Base-by-base conservation (phyloP, 2,329 filamentous ascomycete genomes). In the Cordyceps tenuipes region DNA sequence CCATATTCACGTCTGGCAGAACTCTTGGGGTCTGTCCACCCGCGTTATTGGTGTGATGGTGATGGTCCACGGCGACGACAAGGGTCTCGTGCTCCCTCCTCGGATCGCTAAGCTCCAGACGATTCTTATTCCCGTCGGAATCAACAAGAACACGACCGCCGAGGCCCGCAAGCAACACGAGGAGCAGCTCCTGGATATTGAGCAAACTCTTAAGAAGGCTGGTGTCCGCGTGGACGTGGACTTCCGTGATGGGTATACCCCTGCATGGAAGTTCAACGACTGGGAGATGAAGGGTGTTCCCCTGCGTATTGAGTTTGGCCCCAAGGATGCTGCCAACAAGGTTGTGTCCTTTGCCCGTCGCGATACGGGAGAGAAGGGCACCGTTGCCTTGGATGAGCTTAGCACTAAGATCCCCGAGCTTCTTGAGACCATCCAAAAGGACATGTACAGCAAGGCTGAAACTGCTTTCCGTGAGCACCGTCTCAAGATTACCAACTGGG, bases 21-120 rank as follows among this genome's bases (percentile, higher is more conserved):
- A 99, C 80, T 97, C 91, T 15, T 99, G 94, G 94, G 94, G 94
- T 76, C 84, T 99, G 63, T 97, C 93, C 1, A 99, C 94, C 59
- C 91, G 94, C 72, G 91, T 93, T 61, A 96, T 99, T 66, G 95
- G 94, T 77, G 91, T 97, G 73, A 97, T 97, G 93, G 90, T 97
- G 69, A 94, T 99, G 86, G 91, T 96, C 63, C 94, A 99, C 76
- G 88, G 91, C 69, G 94, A 99, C 72, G 89, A 99, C 78, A 93
- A 93, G 75, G 94, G 94, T 64, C 82, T 99, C 19, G 91, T 97
- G 63, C 85, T 97, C 57, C 94, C 94, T 71, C 94, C 94, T 46
- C 85, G 91, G 60, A 89, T 97, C 57, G 87, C 92, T 64, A 91
- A 93, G 76, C 81, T 87, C 64, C 94, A 99, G 75, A 84, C 86